Conservation (phyloP, 192 early-diverging fungal species). For the Coemansia furcata region DNA sequence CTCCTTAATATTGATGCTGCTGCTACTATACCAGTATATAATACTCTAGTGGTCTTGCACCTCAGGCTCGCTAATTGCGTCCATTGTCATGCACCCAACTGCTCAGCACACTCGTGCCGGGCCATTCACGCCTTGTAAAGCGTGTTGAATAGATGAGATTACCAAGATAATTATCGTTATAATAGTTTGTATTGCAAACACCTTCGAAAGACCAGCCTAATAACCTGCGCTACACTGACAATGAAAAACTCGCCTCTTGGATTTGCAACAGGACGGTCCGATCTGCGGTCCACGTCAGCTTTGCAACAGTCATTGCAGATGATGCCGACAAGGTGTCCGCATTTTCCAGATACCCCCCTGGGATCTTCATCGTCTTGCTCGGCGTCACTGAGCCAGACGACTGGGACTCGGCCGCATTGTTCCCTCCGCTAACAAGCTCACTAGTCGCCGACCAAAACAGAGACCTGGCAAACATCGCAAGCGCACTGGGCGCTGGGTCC, state of each 20-base stretch:
- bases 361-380: constrained; percentile 42
- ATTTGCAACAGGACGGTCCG: constrained; percentile 38
- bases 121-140: neutral
- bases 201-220: neutral
- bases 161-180: neutral
- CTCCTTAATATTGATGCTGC: neutral
- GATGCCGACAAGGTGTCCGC: constrained; percentile 20
- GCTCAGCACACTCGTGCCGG: neutral
- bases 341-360: constrained; percentile 26
- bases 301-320: constrained; percentile 16
- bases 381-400: constrained; percentile 35
- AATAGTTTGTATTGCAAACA: neutral
- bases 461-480: constrained; percentile 49
- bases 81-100: neutral
- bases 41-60: neutral
- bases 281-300: constrained; percentile 43
- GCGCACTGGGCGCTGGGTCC: constrained; percentile 47
- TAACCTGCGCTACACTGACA: constrained; percentile 13
- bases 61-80: neutral
- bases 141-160: neutral
- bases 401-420: neutral
- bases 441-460: constrained; percentile 33
- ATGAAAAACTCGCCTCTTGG: constrained; percentile 45
- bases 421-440: constrained; percentile 2
- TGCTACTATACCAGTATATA: neutral